Evolutionary conservation across 2,329 filamentous ascomycete species (phyloP).

Genomic region (Tolypocladium album): DNA sequence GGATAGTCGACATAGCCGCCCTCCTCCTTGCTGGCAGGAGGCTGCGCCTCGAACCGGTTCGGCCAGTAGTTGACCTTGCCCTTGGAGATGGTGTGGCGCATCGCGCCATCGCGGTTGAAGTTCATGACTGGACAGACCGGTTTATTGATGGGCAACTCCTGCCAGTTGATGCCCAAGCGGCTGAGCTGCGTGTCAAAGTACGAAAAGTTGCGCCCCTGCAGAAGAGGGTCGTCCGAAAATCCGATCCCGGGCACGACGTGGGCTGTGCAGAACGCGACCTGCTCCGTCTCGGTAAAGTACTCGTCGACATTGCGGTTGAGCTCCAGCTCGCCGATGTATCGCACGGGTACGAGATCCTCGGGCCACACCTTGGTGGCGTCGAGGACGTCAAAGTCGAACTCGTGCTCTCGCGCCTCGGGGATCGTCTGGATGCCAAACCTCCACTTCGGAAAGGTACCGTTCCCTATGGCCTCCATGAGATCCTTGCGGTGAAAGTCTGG

Average conservation of each 20-base stretch:
- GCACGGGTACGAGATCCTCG: slow-evolving; percentile 62
- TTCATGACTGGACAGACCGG: slow-evolving; percentile 68
- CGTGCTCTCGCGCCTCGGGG: slow-evolving; percentile 36
- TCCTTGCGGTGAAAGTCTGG: slow-evolving; percentile 78
- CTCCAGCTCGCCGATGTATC: slow-evolving; percentile 70
- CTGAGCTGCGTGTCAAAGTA: slow-evolving; percentile 45
- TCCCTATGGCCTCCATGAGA: slow-evolving; percentile 62
- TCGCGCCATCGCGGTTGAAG: slow-evolving; percentile 52
- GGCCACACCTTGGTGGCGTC: slow-evolving; percentile 84
- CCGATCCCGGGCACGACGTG: slow-evolving; percentile 73
- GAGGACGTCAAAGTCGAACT: slow-evolving; percentile 78
- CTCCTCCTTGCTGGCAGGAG: slow-evolving; percentile 50
- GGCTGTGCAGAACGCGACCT: slow-evolving; percentile 71
- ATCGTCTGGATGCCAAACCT: slow-evolving; percentile 75
- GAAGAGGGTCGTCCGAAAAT: slow-evolving; percentile 64
- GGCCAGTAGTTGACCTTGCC: background rate
- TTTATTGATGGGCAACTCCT: slow-evolving; percentile 68
- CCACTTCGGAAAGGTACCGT: slow-evolving; percentile 63
- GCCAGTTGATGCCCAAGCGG: slow-evolving; percentile 63
- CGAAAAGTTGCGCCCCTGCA: slow-evolving; percentile 61
- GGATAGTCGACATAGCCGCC: slow-evolving; percentile 59
- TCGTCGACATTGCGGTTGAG: slow-evolving; percentile 74
- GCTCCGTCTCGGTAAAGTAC: slow-evolving; percentile 74
- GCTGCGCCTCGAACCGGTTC: slow-evolving; percentile 42
- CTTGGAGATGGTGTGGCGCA: background rate